phyloP scores from a whole-genome alignment of 2,329 filamentous ascomycete genomes.

The Stemphylium vesicarium region DNA sequence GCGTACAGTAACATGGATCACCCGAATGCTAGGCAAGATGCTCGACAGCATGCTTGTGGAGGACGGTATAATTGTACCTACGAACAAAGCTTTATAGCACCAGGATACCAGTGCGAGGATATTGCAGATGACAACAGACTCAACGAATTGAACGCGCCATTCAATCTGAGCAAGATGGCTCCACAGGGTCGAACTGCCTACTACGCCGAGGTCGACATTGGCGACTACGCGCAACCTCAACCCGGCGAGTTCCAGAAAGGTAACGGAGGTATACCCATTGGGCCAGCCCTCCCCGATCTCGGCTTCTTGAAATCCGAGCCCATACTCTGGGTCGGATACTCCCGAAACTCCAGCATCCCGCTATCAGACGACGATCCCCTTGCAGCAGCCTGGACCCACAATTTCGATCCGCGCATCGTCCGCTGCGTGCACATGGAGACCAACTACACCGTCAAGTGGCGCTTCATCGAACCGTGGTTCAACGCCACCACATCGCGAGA shows the following conservation, averaged over 20 bases:
- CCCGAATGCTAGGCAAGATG: constrained; percentile 33
- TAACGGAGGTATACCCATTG: constrained; percentile 40
- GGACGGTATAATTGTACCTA: constrained; percentile 46
- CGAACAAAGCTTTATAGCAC: constrained; percentile 36
- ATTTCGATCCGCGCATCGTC: constrained; percentile 39
- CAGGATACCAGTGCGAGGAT: constrained; percentile 43
- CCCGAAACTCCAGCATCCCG: constrained; percentile 35
- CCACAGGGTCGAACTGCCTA: constrained; percentile 41
- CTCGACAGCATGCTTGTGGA: constrained; percentile 47
- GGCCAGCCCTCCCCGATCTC: constrained; percentile 28
- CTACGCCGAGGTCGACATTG: constrained; percentile 36
- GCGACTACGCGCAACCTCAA: constrained; percentile 39
- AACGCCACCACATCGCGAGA: constrained; percentile 27
- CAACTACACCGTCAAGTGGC: constrained; percentile 42
- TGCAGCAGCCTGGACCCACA: constrained; percentile 35
- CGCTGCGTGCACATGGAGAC: constrained; percentile 45
- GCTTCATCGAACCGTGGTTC: constrained; percentile 40
- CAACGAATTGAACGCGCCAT: constrained; percentile 36
- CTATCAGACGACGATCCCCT: constrained; percentile 28
- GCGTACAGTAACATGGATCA: constrained; percentile 40
- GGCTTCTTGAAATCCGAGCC: constrained; percentile 42
- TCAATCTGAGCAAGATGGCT: constrained; percentile 39
- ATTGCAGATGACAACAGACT: constrained; percentile 33
- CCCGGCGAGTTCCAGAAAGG: constrained; percentile 23
- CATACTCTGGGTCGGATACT: constrained; percentile 45